Evolutionary conservation across 495 filamentous ascomycete species (phyloP), one percentile per base, ranked within the genome.

Genomic region (Hypoxylon fuscum): DNA sequence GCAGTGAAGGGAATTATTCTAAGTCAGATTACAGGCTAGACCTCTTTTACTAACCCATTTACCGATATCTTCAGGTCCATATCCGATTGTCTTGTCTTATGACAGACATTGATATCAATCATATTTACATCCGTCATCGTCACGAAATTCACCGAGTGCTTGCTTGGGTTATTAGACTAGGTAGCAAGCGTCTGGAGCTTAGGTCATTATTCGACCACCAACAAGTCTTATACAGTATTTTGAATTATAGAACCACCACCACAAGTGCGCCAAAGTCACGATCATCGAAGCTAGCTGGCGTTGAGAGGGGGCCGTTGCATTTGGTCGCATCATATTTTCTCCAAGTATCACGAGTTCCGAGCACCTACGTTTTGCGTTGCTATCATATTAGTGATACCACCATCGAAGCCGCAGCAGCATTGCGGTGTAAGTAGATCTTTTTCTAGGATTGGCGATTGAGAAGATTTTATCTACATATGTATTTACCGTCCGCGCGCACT

Each of bases 361-460:
- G 25, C 8, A 27, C 25, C 25, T 8, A 18, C 21, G 29, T 37
- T 35, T 52, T 38, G 18, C 55, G 55, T 66, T 27, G 32, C 45
- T 55, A 61, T 70, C 59, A 64, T 70, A 61, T 44, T 45, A 61
- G 64, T 67, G 59, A 70, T 70, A 64, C 44, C 68, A 64, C 27
- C 68, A 64, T 29, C 14, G 47, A 27, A 59, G n/a, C n/a, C n/a
- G 52, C 47, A 35, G 15, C 48, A 43, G 57, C 56, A 61, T 61
- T 54, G 46, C 46, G 41, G 47, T 53, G 47, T 40, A 31, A 37
- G 14, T 49, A 57, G 57, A 65, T 43, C n/a, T n/a, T n/a, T n/a
- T n/a, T n/a, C n/a, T n/a, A n/a, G n/a, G n/a, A n/a, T 27, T 3
- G 8, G 8, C 8, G 25, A 27, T 22, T 55, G 50, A 47, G 32